Base-by-base conservation (phyloP, 495 filamentous ascomycete genomes). In the Penicillium longicatenatum region DNA sequence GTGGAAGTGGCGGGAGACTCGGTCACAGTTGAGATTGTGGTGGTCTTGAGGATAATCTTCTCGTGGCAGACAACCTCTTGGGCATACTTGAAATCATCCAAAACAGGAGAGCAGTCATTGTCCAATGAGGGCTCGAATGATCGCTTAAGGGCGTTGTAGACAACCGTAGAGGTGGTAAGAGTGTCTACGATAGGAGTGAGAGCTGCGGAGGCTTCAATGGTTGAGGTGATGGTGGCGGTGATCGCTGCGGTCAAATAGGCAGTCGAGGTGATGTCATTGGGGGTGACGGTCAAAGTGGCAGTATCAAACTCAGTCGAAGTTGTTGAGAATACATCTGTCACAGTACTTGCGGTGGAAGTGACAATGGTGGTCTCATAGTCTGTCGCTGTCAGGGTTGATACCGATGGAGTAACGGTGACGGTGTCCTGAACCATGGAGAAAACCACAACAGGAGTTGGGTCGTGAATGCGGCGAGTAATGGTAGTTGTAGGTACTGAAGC, bases 261-360 rank as follows among this genome's bases (percentile, higher is more conserved):
- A 17, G 55, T 58, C 9, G 41, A 16, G 6, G 55, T 51, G 12
- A 46, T 21, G 30, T 17, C 33, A 26, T 17, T 19, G 19, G 39
- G 37, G 19, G 47, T 50, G 17, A 52, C 22, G n/a, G 37, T 44
- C 6, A 37, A 16, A 37, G 48, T 52, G 2, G 17, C 19, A 30
- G 47, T 52, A 9, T 58, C 47, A 44, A 33, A 52, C 37, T 45
- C 47, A 46, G 55, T 58, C 22, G 48, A 58, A 19, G 55, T 58
- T 16, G 49, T 52, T 20, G 55, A 58, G 26, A 52, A 45, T 7
- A 42, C 42, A 46, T 58, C 55, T 17, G 55, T 58, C 19, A 35
- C 24, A 1, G 48, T 22, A 5, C 16, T 17, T n/a, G 48, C 55
- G 16, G 55, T 52, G 6, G 45, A 56, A 16, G 22, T 50, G 5